These are phyloP conservation scores for Xylariaceae sp. DNA, from an alignment of 2,329 filamentous ascomycete species.

Conservation along the genomic window DNA sequence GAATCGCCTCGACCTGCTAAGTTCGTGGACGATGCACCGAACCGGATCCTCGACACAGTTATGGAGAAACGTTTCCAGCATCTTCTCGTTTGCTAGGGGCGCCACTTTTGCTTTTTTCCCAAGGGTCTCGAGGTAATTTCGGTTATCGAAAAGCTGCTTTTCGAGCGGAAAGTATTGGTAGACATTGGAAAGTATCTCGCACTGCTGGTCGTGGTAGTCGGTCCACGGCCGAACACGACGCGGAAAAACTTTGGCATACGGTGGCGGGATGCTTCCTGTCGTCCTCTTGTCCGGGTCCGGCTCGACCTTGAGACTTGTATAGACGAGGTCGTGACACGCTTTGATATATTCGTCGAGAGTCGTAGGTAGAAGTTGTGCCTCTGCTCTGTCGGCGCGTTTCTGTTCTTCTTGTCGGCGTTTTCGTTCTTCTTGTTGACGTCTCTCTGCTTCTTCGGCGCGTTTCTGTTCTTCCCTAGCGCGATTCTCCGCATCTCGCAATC, in stretches of 20 bases:
- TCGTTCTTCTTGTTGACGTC: background rate
- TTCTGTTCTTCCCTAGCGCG: background rate
- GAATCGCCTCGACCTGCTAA: slow-evolving; percentile 19
- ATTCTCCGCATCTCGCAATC: background rate
- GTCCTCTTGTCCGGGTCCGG: slow-evolving; percentile 22
- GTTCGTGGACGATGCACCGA: slow-evolving; percentile 24
- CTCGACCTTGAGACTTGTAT: slow-evolving; percentile 24
- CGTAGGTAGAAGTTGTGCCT: slow-evolving; percentile 24
- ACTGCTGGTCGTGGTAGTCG: slow-evolving; percentile 28
- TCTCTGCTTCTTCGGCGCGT: no score
- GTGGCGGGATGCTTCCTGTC: slow-evolving; percentile 29
- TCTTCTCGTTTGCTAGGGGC: slow-evolving; percentile 26
- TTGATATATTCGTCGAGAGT: slow-evolving; percentile 32
- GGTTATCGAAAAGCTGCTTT: slow-evolving; percentile 25
- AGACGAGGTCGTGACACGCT: slow-evolving; percentile 28
- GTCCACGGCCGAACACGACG: slow-evolving; percentile 27
- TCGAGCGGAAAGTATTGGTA: slow-evolving; percentile 19
- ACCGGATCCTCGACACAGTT: slow-evolving; percentile 30
- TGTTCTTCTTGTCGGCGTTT: background rate
- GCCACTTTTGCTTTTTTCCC: slow-evolving; percentile 20
- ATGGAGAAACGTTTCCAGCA: slow-evolving; percentile 29
- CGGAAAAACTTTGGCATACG: slow-evolving; percentile 28
- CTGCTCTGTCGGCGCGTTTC: slow-evolving; percentile 5
- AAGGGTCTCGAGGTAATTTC: slow-evolving; percentile 20
- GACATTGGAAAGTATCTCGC: slow-evolving; percentile 19